phyloP scores from a whole-genome alignment of 768 basidiomycete genomes.

The Pisolithus tinctorius region DNA sequence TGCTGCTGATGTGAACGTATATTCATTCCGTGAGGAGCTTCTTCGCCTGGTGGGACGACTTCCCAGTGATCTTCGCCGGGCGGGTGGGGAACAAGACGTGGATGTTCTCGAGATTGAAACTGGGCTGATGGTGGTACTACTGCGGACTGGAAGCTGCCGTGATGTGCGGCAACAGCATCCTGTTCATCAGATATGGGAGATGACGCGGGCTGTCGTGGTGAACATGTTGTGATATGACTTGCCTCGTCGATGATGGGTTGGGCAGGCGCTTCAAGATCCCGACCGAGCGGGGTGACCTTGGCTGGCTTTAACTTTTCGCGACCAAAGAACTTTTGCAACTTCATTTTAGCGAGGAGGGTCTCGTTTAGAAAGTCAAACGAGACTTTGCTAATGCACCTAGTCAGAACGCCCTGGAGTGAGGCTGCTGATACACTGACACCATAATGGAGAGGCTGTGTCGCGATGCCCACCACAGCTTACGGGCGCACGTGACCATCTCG shows the following conservation, averaged over 20 bases:
- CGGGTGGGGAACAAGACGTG: conserved; percentile 24
- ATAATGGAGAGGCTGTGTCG: conserved; percentile 6
- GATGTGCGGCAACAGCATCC: conserved; percentile 23
- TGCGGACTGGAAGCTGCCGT: conserved; percentile 5
- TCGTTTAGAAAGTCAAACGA: neutral
- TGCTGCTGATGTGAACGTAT: conserved; percentile 20
- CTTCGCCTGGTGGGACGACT: conserved; percentile 28
- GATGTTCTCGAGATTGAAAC: conserved; percentile 13
- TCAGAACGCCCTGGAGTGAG: neutral
- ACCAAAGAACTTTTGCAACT: conserved; percentile 47
- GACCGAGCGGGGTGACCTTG: conserved; percentile 21
- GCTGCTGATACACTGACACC: neutral
- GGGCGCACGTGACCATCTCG: conserved; percentile 1
- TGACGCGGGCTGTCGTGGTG: neutral
- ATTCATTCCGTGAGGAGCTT: conserved; percentile 13
- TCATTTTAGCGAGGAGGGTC: conserved; percentile 34
- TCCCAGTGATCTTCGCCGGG: conserved; percentile 44
- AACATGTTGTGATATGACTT: conserved; percentile 5
- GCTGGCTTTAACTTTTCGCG: conserved; percentile 40
- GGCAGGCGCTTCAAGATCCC: conserved; percentile 14
- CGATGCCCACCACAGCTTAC: neutral
- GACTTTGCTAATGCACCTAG: too few relatives aligned
- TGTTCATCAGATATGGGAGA: conserved; percentile 2
- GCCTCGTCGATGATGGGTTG: conserved; percentile 25
- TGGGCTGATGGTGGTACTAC: conserved; percentile 1